These are phyloP conservation scores for Malus fusca DNA, from an alignment of 306 rosid species.

Conservation along the genomic window DNA sequence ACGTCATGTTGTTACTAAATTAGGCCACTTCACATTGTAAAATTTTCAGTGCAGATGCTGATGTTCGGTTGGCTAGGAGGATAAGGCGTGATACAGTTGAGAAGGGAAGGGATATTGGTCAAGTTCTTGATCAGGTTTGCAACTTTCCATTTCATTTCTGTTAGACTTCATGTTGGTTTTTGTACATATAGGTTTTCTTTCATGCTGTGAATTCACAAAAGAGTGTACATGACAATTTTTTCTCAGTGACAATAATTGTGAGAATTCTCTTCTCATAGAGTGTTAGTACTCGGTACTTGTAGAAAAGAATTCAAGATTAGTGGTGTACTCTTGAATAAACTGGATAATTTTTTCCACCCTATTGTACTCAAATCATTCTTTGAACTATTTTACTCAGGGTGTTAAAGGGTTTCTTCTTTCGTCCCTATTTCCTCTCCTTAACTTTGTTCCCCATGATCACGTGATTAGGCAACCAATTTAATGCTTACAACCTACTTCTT, in stretches of 20 bases:
- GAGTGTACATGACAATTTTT: not conserved
- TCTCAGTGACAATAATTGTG: not conserved
- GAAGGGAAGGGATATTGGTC: conserved; percentile 75
- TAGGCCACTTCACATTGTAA: conserved; percentile 56
- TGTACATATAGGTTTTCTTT: conserved; percentile 4
- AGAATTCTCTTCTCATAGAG: not conserved
- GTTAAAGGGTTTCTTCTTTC: not conserved
- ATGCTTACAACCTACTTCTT: conserved; percentile 1
- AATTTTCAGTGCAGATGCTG: conserved; percentile 99
- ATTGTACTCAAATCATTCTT: not conserved
- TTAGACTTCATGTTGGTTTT: not conserved
- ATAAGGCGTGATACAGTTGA: conserved; percentile 85
- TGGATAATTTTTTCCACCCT: not conserved
- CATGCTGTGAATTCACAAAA: not conserved
- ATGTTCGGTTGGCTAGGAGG: conserved; percentile 97
- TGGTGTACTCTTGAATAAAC: not conserved
- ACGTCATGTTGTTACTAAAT: conserved; percentile 29
- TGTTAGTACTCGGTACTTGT: not conserved
- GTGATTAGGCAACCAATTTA: not conserved
- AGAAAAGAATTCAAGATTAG: conserved; percentile 2
- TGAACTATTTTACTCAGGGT: not conserved
- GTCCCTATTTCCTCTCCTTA: not conserved
- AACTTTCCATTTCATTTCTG: conserved; percentile 10
- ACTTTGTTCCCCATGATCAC: not conserved
- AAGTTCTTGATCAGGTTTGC: conserved; percentile 93